Evolutionary conservation across 2,329 filamentous ascomycete species (phyloP).

Genomic region (Huntiella bhutanensis): DNA sequence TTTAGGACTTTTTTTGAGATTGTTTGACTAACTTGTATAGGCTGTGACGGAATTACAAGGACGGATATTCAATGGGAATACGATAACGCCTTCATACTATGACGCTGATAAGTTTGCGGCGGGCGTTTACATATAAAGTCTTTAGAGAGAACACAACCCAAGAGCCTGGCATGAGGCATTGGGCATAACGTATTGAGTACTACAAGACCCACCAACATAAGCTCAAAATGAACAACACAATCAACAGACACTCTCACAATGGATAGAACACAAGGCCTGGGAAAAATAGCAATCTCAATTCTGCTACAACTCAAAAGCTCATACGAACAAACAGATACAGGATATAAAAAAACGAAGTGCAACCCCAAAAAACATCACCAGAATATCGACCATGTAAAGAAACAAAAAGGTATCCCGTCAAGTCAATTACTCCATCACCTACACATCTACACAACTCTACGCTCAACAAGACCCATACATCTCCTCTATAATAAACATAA

Average conservation of each 20-base stretch:
- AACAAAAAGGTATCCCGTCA: constrained; percentile 6
- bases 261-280: too few species aligned
- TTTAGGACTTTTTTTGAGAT: not conserved
- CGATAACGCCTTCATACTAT: constrained; percentile 67
- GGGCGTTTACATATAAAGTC: constrained; percentile 30
- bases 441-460: not conserved
- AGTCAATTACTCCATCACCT: constrained; percentile 2
- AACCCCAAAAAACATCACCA: not conserved
- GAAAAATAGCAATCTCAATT: too few species aligned
- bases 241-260: too few species aligned
- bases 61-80: constrained; percentile 72
- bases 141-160: too few species aligned
- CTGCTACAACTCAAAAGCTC: too few species aligned
- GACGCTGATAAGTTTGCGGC: constrained; percentile 65
- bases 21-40: constrained; percentile 22
- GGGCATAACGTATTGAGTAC: too few species aligned
- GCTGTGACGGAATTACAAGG: constrained; percentile 82
- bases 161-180: too few species aligned
- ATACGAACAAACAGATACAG: not conserved
- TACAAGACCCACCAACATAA: too few species aligned
- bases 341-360: not conserved
- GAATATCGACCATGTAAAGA: constrained; percentile 2
- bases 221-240: too few species aligned
- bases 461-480: not conserved
- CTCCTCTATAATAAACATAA: constrained; percentile 2